phyloP scores from a whole-genome alignment of 495 filamentous ascomycete species.

The Penicillium psychrofluorescens region DNA sequence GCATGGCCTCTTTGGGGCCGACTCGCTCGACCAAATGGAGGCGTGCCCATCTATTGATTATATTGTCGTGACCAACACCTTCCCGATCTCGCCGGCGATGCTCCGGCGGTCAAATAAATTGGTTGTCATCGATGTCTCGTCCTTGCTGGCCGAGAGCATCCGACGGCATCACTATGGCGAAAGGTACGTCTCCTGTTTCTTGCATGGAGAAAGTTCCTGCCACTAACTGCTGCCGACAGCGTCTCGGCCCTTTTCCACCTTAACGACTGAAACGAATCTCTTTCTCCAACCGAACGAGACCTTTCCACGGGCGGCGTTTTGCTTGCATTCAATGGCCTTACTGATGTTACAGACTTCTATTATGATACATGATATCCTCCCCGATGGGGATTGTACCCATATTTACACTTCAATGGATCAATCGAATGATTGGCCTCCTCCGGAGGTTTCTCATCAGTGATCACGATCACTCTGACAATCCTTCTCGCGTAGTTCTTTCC shows the following conservation, averaged over 20 bases:
- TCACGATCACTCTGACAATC: conserved; percentile 1
- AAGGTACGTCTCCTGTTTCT: conserved; percentile 35
- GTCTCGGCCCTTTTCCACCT: conserved; percentile 80
- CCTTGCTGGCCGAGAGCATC: conserved; percentile 84
- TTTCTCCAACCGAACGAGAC: not conserved
- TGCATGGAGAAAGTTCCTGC: not conserved
- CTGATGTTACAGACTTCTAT: conserved; percentile 18
- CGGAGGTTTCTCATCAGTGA: not conserved
- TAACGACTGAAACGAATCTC: conserved; percentile 25
- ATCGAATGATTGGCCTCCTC: conserved; percentile 6
- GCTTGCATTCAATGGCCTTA: conserved; percentile 3
- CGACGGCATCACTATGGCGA: conserved; percentile 88
- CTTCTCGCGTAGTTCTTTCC: conserved; percentile 3
- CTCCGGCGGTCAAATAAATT: conserved; percentile 70
- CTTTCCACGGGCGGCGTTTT: conserved; percentile 12
- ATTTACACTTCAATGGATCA: not conserved
- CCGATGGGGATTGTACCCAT: no score
- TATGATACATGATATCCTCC: conserved; percentile 4
- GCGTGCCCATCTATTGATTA: conserved; percentile 84
- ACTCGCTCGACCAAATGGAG: conserved; percentile 85
- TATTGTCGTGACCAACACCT: conserved; percentile 95
- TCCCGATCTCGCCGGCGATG: conserved; percentile 74
- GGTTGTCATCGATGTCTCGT: conserved; percentile 80
- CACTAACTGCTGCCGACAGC: conserved; percentile 32
- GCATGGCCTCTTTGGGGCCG: conserved; percentile 85